Conservation (phyloP, 2,329 filamentous ascomycete species). For the Alternaria tenuissima region DNA sequence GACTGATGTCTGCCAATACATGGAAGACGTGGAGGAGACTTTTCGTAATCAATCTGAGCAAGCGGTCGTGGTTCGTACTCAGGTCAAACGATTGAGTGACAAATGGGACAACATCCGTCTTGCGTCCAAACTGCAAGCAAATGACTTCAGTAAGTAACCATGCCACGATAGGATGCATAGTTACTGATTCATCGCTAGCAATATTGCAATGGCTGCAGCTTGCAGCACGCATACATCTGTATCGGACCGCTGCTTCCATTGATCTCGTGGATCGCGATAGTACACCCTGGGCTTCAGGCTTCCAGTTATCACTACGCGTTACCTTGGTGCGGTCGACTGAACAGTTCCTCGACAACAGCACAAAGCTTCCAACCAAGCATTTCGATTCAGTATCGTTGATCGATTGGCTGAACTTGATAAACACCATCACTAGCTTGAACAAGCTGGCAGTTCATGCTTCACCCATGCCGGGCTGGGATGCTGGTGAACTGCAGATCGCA, state of each 20-base stretch:
- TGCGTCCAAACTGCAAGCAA: constrained; percentile 39
- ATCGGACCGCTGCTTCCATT: constrained; percentile 37
- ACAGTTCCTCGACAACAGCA: constrained; percentile 45
- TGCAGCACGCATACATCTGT: constrained; percentile 39
- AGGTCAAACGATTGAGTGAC: constrained; percentile 44
- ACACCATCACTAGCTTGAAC: constrained; percentile 39
- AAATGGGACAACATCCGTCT: constrained; percentile 45
- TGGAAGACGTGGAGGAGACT: constrained; percentile 49
- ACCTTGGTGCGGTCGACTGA: constrained; percentile 43
- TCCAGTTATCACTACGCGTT: constrained; percentile 47
- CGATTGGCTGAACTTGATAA: constrained; percentile 46
- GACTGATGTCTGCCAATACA: constrained; percentile 45
- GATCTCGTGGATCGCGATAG: constrained; percentile 41
- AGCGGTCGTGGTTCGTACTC: constrained; percentile 41
- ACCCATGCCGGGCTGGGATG: constrained; percentile 46
- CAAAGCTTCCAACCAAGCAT: constrained; percentile 35
- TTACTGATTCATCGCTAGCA: constrained; percentile 31
- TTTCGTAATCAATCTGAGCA: constrained; percentile 39
- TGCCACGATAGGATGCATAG: neutral
- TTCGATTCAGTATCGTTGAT: constrained; percentile 43
- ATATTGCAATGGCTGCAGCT: constrained; percentile 46
- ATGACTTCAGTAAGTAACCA: constrained; percentile 40
- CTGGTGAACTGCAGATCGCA: constrained; percentile 41
- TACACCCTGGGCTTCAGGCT: constrained; percentile 44
- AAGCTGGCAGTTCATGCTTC: constrained; percentile 41